Evolutionary conservation across 805 yeast genomes (phyloP), one percentile per base, ranked within the genome.

Genomic region (Suhomyces pyralidae): DNA sequence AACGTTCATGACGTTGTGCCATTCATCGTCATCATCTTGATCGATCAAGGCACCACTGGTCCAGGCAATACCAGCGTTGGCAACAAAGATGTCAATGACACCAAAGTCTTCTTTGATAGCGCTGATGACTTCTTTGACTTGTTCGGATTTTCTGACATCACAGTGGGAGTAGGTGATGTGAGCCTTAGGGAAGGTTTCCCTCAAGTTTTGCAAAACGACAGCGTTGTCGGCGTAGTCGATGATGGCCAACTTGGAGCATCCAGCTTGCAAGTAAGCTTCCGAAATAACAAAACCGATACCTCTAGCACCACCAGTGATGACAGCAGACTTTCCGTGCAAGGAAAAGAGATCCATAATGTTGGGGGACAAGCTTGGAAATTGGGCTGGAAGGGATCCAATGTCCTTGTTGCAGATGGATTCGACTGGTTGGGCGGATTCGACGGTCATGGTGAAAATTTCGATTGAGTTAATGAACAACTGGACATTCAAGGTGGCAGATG

Each of bases 1-100:
- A 51, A 88, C 81, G 64, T 83, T 81, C 64, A 90, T 79, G 51
- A 90, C 82, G 58, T 82, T 82, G 66, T 79, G 74, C 92, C 96
- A 91, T 61, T 82, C 84, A 58, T 77, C 77, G 56, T 81, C 82
- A 46, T 73, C 77, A 38, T 70, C 73, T 26, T 65, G 70, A 58
- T 72, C 73, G 52, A 75, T 67, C 54, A 75, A 58, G 24, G 69
- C 60, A 40, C 80, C 80, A 0, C 77, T 63, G 52, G 74, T 71
- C 80, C 80, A 75, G n/a, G 78, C 78, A 45, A 75, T 73, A 38
- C 80, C 80, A 6, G 80, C 80, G 55, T 76, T 76, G 55, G 80
- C 80, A 45, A 74, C 76, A 53, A 76, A 76, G 26, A 74, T 72
- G 58, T 76, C 79, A 50, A 76, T 65, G 36, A 63, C 62, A 38